Evolutionary conservation across 1,139 yeast genomes (phyloP).

Genomic region (Saccharomyces hybrid): DNA sequence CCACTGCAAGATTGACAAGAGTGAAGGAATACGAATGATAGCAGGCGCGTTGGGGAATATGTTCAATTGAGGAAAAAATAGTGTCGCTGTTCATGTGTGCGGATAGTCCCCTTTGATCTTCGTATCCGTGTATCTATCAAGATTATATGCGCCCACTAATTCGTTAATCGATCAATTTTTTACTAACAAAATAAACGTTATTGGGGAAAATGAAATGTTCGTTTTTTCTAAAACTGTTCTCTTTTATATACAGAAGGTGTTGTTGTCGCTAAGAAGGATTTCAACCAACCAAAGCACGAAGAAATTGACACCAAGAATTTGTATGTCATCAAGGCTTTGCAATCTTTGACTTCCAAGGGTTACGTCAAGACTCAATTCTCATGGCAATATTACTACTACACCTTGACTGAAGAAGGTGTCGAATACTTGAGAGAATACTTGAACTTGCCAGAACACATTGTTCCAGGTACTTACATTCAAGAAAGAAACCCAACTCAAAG

Average conservation of each 20-base stretch:
- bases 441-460: slow-evolving; percentile 96
- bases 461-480: slow-evolving; percentile 97
- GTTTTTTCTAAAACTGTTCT: too few species aligned
- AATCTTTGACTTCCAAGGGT: slow-evolving; percentile 97
- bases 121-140: too few species aligned
- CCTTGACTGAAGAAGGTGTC: slow-evolving; percentile 99
- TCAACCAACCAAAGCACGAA: slow-evolving; percentile 94
- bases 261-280: slow-evolving; percentile 98
- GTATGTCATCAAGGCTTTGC: slow-evolving; percentile 97
- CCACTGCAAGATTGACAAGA: too few species aligned
- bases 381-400: slow-evolving; percentile 99
- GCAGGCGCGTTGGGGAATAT: too few species aligned
- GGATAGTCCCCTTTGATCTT: too few species aligned
- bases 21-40: too few species aligned
- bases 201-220: too few species aligned
- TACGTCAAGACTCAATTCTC: slow-evolving; percentile 99
- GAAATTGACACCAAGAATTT: slow-evolving; percentile 97
- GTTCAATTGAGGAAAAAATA: too few species aligned
- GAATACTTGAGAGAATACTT: slow-evolving; percentile 97
- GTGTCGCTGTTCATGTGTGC: too few species aligned
- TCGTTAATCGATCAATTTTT: too few species aligned
- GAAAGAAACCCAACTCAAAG: slow-evolving; percentile 78
- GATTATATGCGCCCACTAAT: too few species aligned
- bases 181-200: not conserved
- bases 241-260: slow-evolving; percentile 70